phyloP scores from a whole-genome alignment of 192 early-diverging fungal species.

The Coemansia sp. region DNA sequence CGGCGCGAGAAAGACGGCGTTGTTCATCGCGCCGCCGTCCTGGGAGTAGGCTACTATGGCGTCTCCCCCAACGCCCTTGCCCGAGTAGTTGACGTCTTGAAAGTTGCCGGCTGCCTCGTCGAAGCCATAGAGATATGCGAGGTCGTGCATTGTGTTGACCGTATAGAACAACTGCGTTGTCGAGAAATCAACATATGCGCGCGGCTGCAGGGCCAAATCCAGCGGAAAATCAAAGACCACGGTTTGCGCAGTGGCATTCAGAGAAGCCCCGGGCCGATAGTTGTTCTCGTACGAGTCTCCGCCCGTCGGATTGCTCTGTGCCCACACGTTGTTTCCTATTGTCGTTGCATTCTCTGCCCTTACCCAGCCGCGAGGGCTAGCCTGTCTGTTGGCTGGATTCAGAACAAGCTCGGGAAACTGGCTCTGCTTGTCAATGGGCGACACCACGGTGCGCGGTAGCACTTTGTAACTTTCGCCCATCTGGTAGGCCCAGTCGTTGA shows the following conservation, averaged over 20 bases:
- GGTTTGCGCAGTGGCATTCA: neutral
- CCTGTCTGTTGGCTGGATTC: slow-evolving; percentile 37
- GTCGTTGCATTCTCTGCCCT: slow-evolving; percentile 61
- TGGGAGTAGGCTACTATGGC: slow-evolving; percentile 88
- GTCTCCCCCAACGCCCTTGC: slow-evolving; percentile 71
- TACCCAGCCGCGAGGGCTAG: slow-evolving; percentile 56
- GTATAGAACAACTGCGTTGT: slow-evolving; percentile 90
- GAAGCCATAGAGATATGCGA: slow-evolving; percentile 87
- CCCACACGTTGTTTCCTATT: slow-evolving; percentile 84
- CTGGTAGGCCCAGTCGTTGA: slow-evolving; percentile 80
- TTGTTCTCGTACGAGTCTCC: slow-evolving; percentile 44
- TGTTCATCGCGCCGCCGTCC: slow-evolving; percentile 84
- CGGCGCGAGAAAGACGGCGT: slow-evolving; percentile 96
- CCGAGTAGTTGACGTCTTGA: slow-evolving; percentile 80
- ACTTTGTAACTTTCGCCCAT: slow-evolving; percentile 71
- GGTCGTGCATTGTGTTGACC: slow-evolving; percentile 87
- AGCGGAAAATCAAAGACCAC: slow-evolving; percentile 68
- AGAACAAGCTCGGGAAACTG: slow-evolving; percentile 54
- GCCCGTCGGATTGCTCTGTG: slow-evolving; percentile 74
- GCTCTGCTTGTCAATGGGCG: slow-evolving; percentile 68
- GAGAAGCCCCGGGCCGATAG: slow-evolving; percentile 39
- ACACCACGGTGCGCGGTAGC: slow-evolving; percentile 74
- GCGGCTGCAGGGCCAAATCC: slow-evolving; percentile 63
- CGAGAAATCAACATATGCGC: slow-evolving; percentile 72
- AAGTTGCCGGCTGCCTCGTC: slow-evolving; percentile 90